A percentile compares a stretch with the other conserved stretches of the same genome.
Conservation (phyloP, 495 filamentous ascomycete species). For the Collariella sp. region DNA sequence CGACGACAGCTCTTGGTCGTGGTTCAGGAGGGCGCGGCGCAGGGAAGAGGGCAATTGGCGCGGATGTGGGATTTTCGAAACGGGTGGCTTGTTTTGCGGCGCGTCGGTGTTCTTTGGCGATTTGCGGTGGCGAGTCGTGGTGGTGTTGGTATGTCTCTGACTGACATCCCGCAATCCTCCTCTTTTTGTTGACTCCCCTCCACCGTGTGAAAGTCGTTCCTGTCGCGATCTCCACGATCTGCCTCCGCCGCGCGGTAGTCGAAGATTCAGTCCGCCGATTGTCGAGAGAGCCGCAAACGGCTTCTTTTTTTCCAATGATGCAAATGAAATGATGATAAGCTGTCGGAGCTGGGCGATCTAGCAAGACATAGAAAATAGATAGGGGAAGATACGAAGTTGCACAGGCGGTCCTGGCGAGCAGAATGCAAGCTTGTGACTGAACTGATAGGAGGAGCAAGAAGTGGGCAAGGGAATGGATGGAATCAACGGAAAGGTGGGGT, state of each 20-base stretch:
- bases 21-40: neutral
- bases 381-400: neutral
- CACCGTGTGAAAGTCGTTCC: neutral
- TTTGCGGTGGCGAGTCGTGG: neutral
- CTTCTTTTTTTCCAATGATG: neutral
- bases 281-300: too few relatives aligned
- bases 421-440: too few relatives aligned
- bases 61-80: constrained; percentile 15
- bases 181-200: neutral
- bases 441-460: too few relatives aligned
- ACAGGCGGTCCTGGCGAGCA: neutral
- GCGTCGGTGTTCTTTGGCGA: neutral
- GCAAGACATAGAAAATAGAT: neutral
- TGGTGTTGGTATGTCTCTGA: neutral
- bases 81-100: constrained; percentile 1
- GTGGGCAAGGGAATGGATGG: neutral
- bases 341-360: neutral
- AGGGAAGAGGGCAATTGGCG: constrained; percentile 8
- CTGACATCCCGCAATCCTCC: neutral
- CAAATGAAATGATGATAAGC: neutral
- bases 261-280: too few relatives aligned
- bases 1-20: neutral
- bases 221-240: constrained; percentile 7
- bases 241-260: neutral
- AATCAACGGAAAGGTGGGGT: constrained; percentile 8